Percentiles rank a stretch among this genome's conserved stretches.
These are phyloP conservation scores for Sporothrix mexicana DNA, from an alignment of 2,329 filamentous ascomycete species.

Conservation along the genomic window DNA sequence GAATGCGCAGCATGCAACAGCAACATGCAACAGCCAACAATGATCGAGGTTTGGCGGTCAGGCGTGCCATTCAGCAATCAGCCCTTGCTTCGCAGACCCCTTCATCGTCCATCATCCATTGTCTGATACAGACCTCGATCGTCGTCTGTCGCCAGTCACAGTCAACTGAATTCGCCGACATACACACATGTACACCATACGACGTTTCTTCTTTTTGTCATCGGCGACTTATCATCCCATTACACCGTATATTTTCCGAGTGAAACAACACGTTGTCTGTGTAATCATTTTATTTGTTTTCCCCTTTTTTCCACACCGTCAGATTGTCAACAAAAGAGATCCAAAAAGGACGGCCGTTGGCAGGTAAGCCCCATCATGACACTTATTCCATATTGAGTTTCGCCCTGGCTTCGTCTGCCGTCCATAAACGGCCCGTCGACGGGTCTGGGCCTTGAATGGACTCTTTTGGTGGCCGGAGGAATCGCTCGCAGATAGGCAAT, in stretches of 20 bases:
- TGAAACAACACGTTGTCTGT: background rate
- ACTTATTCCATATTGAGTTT: background rate
- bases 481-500: background rate
- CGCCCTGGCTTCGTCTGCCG: background rate
- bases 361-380: background rate
- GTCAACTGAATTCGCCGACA: background rate
- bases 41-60: background rate
- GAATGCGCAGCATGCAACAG: background rate
- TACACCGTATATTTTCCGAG: background rate
- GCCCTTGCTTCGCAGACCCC: background rate
- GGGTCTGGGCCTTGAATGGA: background rate
- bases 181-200: no score
- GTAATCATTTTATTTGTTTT: background rate
- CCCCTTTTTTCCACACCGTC: background rate
- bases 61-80: background rate
- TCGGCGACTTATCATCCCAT: background rate
- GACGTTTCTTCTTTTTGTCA: no score
- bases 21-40: background rate
- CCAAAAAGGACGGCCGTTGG: background rate
- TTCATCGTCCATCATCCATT: background rate
- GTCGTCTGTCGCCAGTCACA: background rate
- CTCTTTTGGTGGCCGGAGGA: background rate
- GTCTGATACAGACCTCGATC: background rate
- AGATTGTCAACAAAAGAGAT: background rate
- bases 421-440: background rate